These are phyloP conservation scores for Erucastrum elatum DNA, from an alignment of 345 rosid genomes.

Conservation along the genomic window DNA sequence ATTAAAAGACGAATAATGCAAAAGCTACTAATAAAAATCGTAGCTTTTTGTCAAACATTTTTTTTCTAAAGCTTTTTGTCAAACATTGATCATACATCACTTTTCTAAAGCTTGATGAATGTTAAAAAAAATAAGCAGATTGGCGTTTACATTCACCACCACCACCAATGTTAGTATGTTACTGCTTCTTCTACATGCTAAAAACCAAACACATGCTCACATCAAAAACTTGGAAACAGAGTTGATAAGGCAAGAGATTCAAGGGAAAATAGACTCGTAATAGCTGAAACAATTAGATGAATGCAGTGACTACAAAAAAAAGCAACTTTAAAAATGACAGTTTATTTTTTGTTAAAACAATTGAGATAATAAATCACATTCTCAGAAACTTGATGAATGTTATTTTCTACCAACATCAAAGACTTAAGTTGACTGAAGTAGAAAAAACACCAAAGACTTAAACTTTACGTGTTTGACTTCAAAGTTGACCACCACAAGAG, in stretches of 20 bases:
- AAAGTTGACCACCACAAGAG: background rate
- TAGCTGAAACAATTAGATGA: background rate
- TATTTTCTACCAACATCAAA: background rate
- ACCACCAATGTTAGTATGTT: background rate
- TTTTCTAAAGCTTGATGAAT: background rate
- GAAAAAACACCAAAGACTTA: constrained; percentile 3
- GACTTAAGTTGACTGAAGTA: background rate
- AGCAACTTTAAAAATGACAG: background rate
- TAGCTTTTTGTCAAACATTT: background rate
- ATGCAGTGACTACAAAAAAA: background rate
- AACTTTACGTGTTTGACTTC: background rate
- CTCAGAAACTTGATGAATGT: background rate
- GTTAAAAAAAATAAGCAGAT: background rate
- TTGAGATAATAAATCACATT: background rate
- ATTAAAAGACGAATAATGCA: background rate
- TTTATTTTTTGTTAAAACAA: background rate
- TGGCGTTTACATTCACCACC: background rate
- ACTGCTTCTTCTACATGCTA: background rate
- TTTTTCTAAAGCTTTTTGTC: background rate
- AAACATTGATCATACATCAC: background rate
- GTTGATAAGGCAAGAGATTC: no score
- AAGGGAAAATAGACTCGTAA: no score
- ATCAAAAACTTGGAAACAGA: background rate
- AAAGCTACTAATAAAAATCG: background rate
- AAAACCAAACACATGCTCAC: background rate